Evolutionary conservation across 768 basidiomycete genomes (phyloP), one percentile per base, ranked within the genome.

Genomic region (Lactifluus pinguis): DNA sequence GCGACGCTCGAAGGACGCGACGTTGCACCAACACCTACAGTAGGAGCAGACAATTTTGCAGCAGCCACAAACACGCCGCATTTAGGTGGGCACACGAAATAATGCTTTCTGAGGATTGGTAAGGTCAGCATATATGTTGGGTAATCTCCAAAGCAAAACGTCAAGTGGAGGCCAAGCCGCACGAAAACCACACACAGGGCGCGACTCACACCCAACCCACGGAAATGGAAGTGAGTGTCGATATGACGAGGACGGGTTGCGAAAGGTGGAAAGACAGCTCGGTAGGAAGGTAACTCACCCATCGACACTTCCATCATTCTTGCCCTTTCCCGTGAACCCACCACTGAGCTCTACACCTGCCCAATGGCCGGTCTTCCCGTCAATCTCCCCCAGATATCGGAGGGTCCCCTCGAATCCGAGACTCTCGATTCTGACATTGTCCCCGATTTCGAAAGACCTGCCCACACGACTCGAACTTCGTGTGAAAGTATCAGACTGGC

Each of bases 11-110:
- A 76, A 0, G 94, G 89, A 15, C 92, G 80, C 57, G 67, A 73
- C 41, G 75, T 65, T 21, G 80, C 75, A 2, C 77, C 80, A 13
- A 74, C 69, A 15, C 85, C 82, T 19, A 84, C 83, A 3, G 88
- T 92, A 6, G 89, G 84, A 5, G 83, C 68, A 2, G 92, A 89
- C 19, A 99, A 82, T 71, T 97, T 97, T 38, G 82, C 75, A 1
- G 84, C 77, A 6, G 89, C 83, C 21, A 95, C 87, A 70, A 98
- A 99, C 42, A 99, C 91, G 30, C 95, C 95, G 62, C 92, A 95
- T 49, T 83, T 80, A 0, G 84, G 83, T 17, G 91, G 83, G 72
- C 95, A 98, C 1, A 75, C 66, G 67, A 99, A 99, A 71, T 99
- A 98, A 67, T 21, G 53, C 29, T 63, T 61, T 53, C 59, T 60